Conservation (phyloP, 129 eudicot species). For the Escallonia rubra region DNA sequence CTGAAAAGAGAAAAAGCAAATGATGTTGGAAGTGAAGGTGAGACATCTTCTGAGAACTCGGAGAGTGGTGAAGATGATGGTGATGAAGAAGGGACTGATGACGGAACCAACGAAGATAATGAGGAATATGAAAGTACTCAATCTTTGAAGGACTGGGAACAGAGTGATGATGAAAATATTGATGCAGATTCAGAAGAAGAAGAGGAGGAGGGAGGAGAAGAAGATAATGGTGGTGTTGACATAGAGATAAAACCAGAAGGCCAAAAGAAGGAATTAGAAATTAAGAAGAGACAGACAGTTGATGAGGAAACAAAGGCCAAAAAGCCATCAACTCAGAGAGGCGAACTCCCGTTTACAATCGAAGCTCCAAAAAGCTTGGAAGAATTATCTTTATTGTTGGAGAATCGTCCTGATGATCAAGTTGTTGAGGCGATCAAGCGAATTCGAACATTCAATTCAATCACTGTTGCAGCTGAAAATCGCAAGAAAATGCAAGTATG, state of each 20-base stretch:
- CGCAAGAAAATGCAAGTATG: slow-evolving; percentile 89
- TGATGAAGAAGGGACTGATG: slow-evolving; percentile 32
- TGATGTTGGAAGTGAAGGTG: slow-evolving; percentile 41
- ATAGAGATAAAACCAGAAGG: slow-evolving; percentile 15
- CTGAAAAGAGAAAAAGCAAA: slow-evolving; percentile 36
- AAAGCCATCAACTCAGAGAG: slow-evolving; percentile 21
- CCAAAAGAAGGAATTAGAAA: slow-evolving; percentile 12
- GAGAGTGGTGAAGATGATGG: slow-evolving; percentile 34
- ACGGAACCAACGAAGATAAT: slow-evolving; percentile 25
- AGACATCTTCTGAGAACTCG: slow-evolving; percentile 36
- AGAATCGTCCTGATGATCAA: slow-evolving; percentile 64
- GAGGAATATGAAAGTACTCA: slow-evolving; percentile 31
- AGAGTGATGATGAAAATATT: slow-evolving; percentile 73
- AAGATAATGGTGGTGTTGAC: slow-evolving; percentile 16
- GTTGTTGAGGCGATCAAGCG: slow-evolving; percentile 80
- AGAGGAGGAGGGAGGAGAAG: slow-evolving; percentile 35
- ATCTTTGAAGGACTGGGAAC: slow-evolving; percentile 92
- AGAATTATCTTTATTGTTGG: slow-evolving; percentile 55
- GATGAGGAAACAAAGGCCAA: slow-evolving; percentile 23
- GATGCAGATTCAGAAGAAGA: slow-evolving; percentile 33
- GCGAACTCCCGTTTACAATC: slow-evolving; percentile 85
- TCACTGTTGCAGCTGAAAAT: slow-evolving; percentile 84
- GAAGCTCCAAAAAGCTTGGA: slow-evolving; percentile 87
- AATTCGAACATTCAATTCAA: slow-evolving; percentile 84
- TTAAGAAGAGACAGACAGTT: slow-evolving; percentile 23